These are phyloP conservation scores for Penicillium robsamsonii DNA, from an alignment of 495 filamentous ascomycete species.

Conservation along the genomic window DNA sequence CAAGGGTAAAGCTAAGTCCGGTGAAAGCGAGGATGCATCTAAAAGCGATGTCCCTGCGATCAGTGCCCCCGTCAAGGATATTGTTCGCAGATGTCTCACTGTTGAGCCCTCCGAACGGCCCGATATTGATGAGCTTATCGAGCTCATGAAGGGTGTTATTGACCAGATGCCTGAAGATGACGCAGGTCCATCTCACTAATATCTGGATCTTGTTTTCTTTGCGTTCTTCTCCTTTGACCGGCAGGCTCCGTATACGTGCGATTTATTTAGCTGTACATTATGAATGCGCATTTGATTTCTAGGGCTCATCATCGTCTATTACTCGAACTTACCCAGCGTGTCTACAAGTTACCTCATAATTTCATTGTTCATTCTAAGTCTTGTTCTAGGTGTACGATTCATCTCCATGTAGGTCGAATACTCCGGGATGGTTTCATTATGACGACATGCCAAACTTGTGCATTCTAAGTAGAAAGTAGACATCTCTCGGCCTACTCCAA, in stretches of 20 bases:
- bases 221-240: slow-evolving; percentile 9
- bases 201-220: not conserved
- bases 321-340: not conserved
- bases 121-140: slow-evolving; percentile 85
- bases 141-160: slow-evolving; percentile 73
- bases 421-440: slow-evolving; percentile 6
- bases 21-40: slow-evolving; percentile 25
- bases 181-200: slow-evolving; percentile 29
- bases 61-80: slow-evolving; percentile 74
- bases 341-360: not conserved
- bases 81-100: slow-evolving; percentile 82
- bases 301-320: not conserved
- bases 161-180: slow-evolving; percentile 68
- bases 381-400: not conserved
- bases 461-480: not conserved
- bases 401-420: not conserved
- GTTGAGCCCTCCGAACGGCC: slow-evolving; percentile 93
- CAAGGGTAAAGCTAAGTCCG: slow-evolving; percentile 54
- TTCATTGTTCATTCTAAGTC: not conserved
- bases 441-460: slow-evolving; percentile 2
- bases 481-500: not conserved
- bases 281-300: slow-evolving; percentile 4
- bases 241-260: slow-evolving; percentile 19
- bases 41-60: slow-evolving; percentile 46
- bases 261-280: slow-evolving; percentile 13